Evolutionary conservation across 2,329 filamentous ascomycete genomes (phyloP), one percentile per base, ranked within the genome.

Genomic region (Penicillium frequentans): DNA sequence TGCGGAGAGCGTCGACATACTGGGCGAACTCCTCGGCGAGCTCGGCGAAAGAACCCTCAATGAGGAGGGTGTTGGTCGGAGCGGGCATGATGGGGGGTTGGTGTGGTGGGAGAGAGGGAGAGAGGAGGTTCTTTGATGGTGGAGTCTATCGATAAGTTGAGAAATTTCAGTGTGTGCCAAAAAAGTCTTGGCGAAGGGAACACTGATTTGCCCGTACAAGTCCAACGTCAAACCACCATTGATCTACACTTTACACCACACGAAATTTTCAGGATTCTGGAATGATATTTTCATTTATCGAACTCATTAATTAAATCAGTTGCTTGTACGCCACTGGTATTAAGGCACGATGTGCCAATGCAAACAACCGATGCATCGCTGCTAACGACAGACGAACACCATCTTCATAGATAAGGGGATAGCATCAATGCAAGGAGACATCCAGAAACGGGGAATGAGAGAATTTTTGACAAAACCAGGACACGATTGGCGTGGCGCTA

Each of bases 11-110:
- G 77, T 96, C 91, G 75, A 99, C 83, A 80, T 96, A 97, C 70
- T 93, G 90, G 76, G 93, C 92, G 82, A 99, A 90, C 81, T 99
- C 95, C 77, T 90, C 88, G 71, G 90, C 88, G 73, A 97, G 88
- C 81, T 98, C 95, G 76, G 92, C 87, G 77, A 97, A 96, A 70
- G 86, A 86, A 77, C 95, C 95, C 82, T 99, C 95, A 77, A 99
- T 86, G 68, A 88, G 80, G 68, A 87, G 82, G 70, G 85, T 86
- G 65, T 81, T 87, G 58, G 83, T 80, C 61, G 84, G 80, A 68
- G 79, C 83, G 63, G 84, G 82, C 85, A 87, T 87, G 67, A 57
- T 71, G 48, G 54, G 52, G 54, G 54, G 54, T 55, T 52, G 57
- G 49, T 58, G 54, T 58, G 51, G 57, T 58, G 57, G 60, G 61